phyloP scores from a whole-genome alignment of 805 yeast genomes.

The Yarrowia sp. region DNA sequence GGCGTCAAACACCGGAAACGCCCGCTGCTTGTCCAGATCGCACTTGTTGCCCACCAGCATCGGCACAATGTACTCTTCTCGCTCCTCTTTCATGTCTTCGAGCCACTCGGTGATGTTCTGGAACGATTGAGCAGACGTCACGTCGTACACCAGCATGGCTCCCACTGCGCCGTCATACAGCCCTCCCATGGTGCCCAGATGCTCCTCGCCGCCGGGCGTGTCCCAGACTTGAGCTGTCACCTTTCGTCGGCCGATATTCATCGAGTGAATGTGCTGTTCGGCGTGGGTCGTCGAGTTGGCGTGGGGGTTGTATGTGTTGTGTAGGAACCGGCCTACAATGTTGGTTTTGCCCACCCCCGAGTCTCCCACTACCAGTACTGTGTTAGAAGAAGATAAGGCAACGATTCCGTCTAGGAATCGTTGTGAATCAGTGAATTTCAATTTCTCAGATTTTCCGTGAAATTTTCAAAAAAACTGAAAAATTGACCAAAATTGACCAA shows the following conservation, averaged over 20 bases:
- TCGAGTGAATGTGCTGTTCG: constrained; percentile 94
- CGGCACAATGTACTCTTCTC: constrained; percentile 92
- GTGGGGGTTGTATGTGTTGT: constrained; percentile 93
- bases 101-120: constrained; percentile 87
- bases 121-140: constrained; percentile 86
- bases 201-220: constrained; percentile 98
- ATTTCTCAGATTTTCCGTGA: not conserved
- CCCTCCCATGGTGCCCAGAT: constrained; percentile 55
- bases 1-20: constrained; percentile 98
- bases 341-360: constrained; percentile 98
- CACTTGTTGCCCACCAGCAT: constrained; percentile 73
- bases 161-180: constrained; percentile 93
- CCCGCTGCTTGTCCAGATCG: constrained; percentile 90
- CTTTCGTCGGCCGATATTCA: constrained; percentile 92
- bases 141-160: constrained; percentile 91
- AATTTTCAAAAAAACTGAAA: not conserved
- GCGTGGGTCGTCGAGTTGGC: constrained; percentile 97
- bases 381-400: not conserved
- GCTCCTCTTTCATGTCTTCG: constrained; percentile 93
- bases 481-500: not conserved
- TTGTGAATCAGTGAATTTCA: not conserved
- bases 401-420: not conserved
- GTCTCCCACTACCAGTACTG: constrained; percentile 93
- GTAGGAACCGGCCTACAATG: constrained; percentile 87
- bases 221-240: constrained; percentile 99